Percentiles rank a stretch among this genome's conserved stretches.
These are phyloP conservation scores for Adansonia digitata DNA, from an alignment of 345 rosid species.

Conservation along the genomic window DNA sequence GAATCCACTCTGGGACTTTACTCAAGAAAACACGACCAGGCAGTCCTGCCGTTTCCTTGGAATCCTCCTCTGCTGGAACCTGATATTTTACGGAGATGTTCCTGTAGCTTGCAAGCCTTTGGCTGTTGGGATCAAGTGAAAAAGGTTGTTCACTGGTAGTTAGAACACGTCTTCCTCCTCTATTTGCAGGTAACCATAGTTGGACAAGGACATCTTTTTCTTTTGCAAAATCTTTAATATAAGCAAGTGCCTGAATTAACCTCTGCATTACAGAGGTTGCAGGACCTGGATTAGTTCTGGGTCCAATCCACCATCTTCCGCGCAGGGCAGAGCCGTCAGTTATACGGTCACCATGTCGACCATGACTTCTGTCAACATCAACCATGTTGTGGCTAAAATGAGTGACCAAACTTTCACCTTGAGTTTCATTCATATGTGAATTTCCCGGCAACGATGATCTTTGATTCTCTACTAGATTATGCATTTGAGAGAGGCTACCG, in stretches of 20 bases:
- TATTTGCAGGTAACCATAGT: conserved; percentile 74
- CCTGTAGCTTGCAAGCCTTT: conserved; percentile 66
- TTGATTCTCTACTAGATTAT: conserved; percentile 35
- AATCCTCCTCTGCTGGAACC: conserved; percentile 65
- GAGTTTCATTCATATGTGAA: conserved; percentile 26
- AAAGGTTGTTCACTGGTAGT: conserved; percentile 69
- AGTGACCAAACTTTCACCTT: conserved; percentile 23
- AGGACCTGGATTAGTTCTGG: conserved; percentile 33
- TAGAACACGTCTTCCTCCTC: conserved; percentile 61
- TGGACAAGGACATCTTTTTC: conserved; percentile 76
- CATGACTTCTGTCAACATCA: conserved; percentile 3
- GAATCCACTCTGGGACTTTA: conserved; percentile 93
- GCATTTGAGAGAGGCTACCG: conserved; percentile 22
- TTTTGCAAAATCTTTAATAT: conserved; percentile 47
- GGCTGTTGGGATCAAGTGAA: conserved; percentile 50
- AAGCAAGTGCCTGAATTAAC: conserved; percentile 57
- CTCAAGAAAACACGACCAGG: conserved; percentile 84
- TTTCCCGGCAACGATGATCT: conserved; percentile 17
- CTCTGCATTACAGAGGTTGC: conserved; percentile 58
- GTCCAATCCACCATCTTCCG: conserved; percentile 78
- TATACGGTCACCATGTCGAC: conserved; percentile 11
- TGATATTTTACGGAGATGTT: conserved; percentile 69
- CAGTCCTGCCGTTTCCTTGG: conserved; percentile 58
- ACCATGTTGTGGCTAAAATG: conserved; percentile 16
- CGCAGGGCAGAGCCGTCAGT: conserved; percentile 34